Conservation (phyloP, 768 basidiomycete species). For the Suillus subluteus region DNA sequence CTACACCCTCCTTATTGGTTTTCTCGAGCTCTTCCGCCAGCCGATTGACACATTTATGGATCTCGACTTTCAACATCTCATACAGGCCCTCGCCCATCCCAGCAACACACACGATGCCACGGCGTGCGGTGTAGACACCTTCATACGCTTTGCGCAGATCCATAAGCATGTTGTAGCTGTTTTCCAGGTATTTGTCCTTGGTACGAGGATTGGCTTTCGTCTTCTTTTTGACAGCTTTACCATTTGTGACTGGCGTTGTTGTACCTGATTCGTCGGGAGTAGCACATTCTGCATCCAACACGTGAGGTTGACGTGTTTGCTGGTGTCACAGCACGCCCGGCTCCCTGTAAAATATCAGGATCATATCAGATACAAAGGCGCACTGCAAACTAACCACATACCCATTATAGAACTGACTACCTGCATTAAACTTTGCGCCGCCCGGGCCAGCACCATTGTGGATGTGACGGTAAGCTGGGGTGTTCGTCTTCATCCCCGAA, state of each 20-base stretch:
- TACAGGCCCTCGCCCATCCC: constrained; percentile 63
- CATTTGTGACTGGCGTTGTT: constrained; percentile 30
- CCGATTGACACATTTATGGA: constrained; percentile 55
- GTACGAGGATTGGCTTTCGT: constrained; percentile 40
- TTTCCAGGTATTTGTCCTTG: constrained; percentile 79
- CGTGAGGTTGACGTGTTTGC: constrained; percentile 63
- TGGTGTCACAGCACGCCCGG: constrained; percentile 73
- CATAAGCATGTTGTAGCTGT: constrained; percentile 94
- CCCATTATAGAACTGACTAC: constrained; percentile 69
- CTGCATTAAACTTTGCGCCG: constrained; percentile 71
- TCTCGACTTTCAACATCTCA: constrained; percentile 55
- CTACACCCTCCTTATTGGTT: constrained; percentile 34
- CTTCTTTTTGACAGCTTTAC: constrained; percentile 35
- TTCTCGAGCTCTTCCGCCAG: constrained; percentile 44
- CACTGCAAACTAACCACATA: constrained; percentile 56
- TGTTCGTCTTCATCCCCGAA: too few relatives aligned
- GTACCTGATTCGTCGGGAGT: constrained; percentile 35
- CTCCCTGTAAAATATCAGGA: constrained; percentile 46
- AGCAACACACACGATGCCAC: constrained; percentile 53
- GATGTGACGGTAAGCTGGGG: too few relatives aligned
- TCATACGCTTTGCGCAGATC: constrained; percentile 90
- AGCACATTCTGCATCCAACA: constrained; percentile 48
- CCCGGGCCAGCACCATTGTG: constrained; percentile 69
- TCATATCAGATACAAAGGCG: constrained; percentile 7
- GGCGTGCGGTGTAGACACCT: constrained; percentile 58